phyloP scores from a whole-genome alignment of 768 basidiomycete genomes.

The Termitomyces titanicus region DNA sequence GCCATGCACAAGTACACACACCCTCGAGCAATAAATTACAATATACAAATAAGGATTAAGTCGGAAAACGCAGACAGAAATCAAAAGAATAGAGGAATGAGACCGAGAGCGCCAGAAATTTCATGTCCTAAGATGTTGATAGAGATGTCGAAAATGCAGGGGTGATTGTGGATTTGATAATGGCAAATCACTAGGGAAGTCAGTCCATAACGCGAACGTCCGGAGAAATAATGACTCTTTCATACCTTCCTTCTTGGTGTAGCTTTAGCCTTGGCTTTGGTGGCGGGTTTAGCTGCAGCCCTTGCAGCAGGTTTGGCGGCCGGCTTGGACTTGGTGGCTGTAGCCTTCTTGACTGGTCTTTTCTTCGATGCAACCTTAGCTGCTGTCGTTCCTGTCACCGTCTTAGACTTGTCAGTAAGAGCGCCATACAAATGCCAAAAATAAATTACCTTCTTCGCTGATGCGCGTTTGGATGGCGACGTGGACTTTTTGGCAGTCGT shows the following conservation, averaged over 20 bases:
- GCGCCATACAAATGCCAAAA: not conserved
- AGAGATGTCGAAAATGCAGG: not conserved
- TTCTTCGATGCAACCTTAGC: constrained; percentile 32
- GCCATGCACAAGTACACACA: constrained; percentile 11
- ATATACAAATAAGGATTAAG: constrained; percentile 28
- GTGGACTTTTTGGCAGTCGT: constrained; percentile 32
- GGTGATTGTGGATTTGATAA: not conserved
- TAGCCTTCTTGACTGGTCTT: constrained; percentile 10
- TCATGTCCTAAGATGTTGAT: not conserved
- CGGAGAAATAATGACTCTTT: not conserved
- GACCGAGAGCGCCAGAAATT: constrained; percentile 1
- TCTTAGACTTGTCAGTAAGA: constrained; percentile 20
- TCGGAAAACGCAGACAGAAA: constrained; percentile 1
- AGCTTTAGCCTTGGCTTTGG: constrained; percentile 26
- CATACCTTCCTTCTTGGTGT: constrained; percentile 34
- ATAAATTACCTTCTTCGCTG: constrained; percentile 35
- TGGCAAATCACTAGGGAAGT: not conserved
- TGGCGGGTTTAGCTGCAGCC: constrained; percentile 20
- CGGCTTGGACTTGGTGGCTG: constrained; percentile 27
- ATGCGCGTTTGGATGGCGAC: constrained; percentile 30
- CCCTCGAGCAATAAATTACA: constrained; percentile 34
- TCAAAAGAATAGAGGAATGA: constrained; percentile 1
- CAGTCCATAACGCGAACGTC: not conserved
- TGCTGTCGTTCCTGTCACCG: constrained; percentile 38
- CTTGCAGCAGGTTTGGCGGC: constrained; percentile 32